Evolutionary conservation across 2,329 filamentous ascomycete species (phyloP), one percentile per base, ranked within the genome.

Genomic region (Cytospora schulzeri): DNA sequence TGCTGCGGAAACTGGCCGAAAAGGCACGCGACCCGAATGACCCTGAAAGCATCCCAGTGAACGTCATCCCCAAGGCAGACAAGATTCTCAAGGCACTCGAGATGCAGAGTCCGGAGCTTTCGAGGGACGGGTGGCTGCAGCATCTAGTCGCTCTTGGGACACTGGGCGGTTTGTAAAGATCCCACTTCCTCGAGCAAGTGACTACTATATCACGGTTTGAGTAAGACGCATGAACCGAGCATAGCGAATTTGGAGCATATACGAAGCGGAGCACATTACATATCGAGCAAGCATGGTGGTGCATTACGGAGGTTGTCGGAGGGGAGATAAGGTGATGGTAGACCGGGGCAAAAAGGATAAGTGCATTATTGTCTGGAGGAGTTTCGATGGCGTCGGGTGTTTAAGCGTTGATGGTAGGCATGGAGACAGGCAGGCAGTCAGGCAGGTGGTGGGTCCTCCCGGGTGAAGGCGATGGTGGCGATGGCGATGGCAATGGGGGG

Each of bases 1-100:
- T 92, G 60, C 76, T 94, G n/a, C 84, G 85, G 67, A 84, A 85
- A 66, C 75, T 94, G 28, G 83, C 85, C 3, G 89, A 93, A 72
- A 92, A 91, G 76, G 85, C 82, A 38, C 81, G 75, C 71, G 88
- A 85, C 73, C 83, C 79, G n/a, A 82, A 79, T 66, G 79, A 84
- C 60, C 74, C 81, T 14, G 73, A 73, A 7, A 77, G 76, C 11
- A 79, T 90, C 64, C 88, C 89, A 8, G 79, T 84, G 1, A 83
- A 84, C 56, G 83, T 88, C 14, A 75, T 93, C 57, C 90, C 90
- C 3, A 84, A 85, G 29, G 86, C 85, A 66, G 88, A 92, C 66
- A 86, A 81, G 67, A 77, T 94, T 45, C 81, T 93, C 50, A 84
- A 86, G 19, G 87, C 88, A 22, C 76, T 93, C 70, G 83, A 87